Conservation (phyloP, 805 yeast species). For the Starmerella scarabaei region DNA sequence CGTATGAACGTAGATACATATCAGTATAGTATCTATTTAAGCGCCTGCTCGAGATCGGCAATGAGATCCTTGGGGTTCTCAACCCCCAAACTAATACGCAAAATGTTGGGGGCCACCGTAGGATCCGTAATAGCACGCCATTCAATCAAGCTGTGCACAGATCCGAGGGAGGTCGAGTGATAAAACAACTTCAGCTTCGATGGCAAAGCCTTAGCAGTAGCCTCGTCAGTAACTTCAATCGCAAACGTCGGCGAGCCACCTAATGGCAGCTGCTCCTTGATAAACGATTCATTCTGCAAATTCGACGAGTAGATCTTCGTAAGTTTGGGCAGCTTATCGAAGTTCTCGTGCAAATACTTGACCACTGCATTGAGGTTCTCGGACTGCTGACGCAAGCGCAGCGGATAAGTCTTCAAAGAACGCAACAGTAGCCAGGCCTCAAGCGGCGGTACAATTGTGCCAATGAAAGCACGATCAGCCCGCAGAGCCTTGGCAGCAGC, state of each 20-base stretch:
- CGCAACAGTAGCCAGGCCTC: slow-evolving; percentile 65
- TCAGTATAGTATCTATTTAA: slow-evolving; percentile 26
- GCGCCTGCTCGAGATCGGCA: slow-evolving; percentile 52
- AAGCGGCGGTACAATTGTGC: slow-evolving; percentile 66
- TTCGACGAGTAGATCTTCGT: slow-evolving; percentile 55
- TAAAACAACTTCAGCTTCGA: slow-evolving; percentile 36
- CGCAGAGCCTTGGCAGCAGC: slow-evolving; percentile 39
- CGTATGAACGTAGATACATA: too few species aligned
- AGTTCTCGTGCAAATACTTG: slow-evolving; percentile 41
- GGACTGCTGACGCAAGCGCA: slow-evolving; percentile 58
- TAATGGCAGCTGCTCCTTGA: slow-evolving; percentile 45
- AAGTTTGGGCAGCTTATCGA: slow-evolving; percentile 37
- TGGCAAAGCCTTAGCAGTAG: slow-evolving; percentile 37
- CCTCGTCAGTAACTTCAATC: slow-evolving; percentile 38
- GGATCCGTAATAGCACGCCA: slow-evolving; percentile 74
- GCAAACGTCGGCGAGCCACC: slow-evolving; percentile 68
- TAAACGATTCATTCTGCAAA: slow-evolving; percentile 56
- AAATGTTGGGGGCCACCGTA: slow-evolving; percentile 39
- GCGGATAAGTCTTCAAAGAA: slow-evolving; percentile 66
- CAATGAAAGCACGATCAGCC: slow-evolving; percentile 56
- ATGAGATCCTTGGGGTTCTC: slow-evolving; percentile 70
- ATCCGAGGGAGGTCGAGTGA: slow-evolving; percentile 90
- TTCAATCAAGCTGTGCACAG: slow-evolving; percentile 80
- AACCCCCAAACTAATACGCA: slow-evolving; percentile 70
- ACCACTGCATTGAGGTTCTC: slow-evolving; percentile 51